Evolutionary conservation across 371 early-diverging fungal genomes (phyloP), one percentile per base, ranked within the genome.

Genomic region (Rhizopus stolonifer): DNA sequence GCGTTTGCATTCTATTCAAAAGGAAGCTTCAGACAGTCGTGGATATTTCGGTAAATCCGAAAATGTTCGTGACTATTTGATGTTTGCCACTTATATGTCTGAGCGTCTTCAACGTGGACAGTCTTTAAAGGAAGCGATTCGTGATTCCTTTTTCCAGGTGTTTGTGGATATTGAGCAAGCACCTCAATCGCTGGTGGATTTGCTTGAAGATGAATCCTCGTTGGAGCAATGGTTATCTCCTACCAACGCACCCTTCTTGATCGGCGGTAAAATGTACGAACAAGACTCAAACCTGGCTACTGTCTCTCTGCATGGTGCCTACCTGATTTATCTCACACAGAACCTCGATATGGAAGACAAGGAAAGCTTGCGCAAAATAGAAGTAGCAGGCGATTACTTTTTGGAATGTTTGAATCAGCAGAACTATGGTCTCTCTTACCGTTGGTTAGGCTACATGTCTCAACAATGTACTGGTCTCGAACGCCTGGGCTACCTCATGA

Each of bases 61-160:
- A 29, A 74, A 79, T 42, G 81, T 76, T 24, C 80, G 78, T 45
- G 79, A 80, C 38, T 76, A 82, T 60, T 40, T 82, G 47, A 52
- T 80, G 56, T 73, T 85, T 49, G 75, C 76, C 0, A 74, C 77
- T 4, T 80, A 87, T 49, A 57, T 83, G 17, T 70, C 79, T 11
- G 91, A 90, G 49, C 74, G 86, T 34, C 54, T 89, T 18, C 86
- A 88, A 54, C 82, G 88, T 26, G 89, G 88, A 22, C 79, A 82
- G 39, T 60, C 72, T 2, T 56, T 87, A 6, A 61, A 61, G 42
- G 50, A 58, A 26, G 80, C 88, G 4, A 65, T 84, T 9, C 57
- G 50, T 11, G 75, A 81, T 11, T 64, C 87, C n/a, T 73, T 80
- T 39, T 69, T 69, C 25, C 84, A 85, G 45, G 79, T 82, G 8